Base-by-base conservation (phyloP, 768 basidiomycete genomes). In the Lyophyllum shimeji region DNA sequence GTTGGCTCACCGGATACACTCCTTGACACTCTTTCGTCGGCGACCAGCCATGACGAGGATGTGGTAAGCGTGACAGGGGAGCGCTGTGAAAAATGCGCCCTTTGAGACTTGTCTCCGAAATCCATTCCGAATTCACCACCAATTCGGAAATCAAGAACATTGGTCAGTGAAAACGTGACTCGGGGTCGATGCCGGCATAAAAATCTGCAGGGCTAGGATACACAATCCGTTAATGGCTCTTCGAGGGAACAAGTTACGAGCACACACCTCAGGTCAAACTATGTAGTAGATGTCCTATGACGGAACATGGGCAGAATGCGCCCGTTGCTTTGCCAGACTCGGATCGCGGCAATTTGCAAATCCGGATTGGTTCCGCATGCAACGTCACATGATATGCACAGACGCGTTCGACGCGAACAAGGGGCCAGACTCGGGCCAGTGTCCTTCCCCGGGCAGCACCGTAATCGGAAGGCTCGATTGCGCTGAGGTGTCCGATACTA, bases 1-100 rank as follows among this genome's bases (percentile, higher is more conserved):
- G 1, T 27, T 21, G 39, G 25, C 60, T 52, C 29, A 65, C 63
- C 81, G 72, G 33, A 77, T 61, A 44, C 75, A 69, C 53, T 74
- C 66, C 48, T 65, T 64, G 27, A 76, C 55, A 1, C 64, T 65
- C 55, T 75, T 76, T 50, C 64, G 53, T 44, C 23, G 49, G 44
- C 34, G 31, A 46, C n/a, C 44, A 15, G 57, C 24, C 59, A 66
- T 66, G 3, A n/a, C 46, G 8, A 77, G 29, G 24, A 21, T 27
- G 40, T 21, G 44, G 31, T 27, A 24, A 34, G 20, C 13, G 29
- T 20, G 3, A 17, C 45, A 51, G 23, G 23, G 44, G n/a, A 31
- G 52, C 33, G 1, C 2, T 39, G 45, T 25, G 33, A 25, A 53
- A 39, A 37, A 3, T 29, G 18, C 20, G 12, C 13, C 39, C 1